These are phyloP conservation scores for Xylaria bambusicola DNA, from an alignment of 495 filamentous ascomycete genomes.

Conservation along the genomic window DNA sequence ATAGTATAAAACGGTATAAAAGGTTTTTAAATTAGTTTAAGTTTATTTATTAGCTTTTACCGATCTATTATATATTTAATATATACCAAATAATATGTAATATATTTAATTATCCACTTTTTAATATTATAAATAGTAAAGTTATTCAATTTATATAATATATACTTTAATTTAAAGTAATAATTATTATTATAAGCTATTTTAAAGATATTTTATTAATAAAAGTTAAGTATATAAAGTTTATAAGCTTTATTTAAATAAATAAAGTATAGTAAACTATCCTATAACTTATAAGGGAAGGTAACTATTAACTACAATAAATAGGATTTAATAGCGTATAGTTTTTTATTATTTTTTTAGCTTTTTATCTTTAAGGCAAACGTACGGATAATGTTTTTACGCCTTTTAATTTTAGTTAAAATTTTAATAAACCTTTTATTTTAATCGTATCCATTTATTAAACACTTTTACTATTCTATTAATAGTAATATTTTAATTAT, in stretches of 20 bases:
- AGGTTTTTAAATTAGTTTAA: neutral
- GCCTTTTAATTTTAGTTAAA: no score
- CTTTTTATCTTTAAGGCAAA: neutral
- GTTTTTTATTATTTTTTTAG: no score
- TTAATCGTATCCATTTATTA: no score
- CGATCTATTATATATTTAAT: neutral
- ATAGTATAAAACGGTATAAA: slow-evolving; percentile 1
- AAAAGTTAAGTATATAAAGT: neutral
- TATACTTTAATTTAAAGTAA: slow-evolving; percentile 1
- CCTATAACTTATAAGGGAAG: no score
- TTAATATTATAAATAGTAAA: neutral
- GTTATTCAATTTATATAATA: slow-evolving; percentile 6
- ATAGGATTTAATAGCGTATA: neutral
- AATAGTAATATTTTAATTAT: no score
- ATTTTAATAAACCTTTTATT: no score
- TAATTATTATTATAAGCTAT: slow-evolving; percentile 9
- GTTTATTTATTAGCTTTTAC: neutral
- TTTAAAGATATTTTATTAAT: neutral
- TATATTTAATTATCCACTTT: neutral
- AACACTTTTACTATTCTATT: no score
- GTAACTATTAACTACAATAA: no score
- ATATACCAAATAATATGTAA: neutral
- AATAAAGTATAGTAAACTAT: neutral
- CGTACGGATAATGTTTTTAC: neutral
- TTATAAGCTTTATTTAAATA: neutral